These are phyloP conservation scores for Pisolithus marmoratus DNA, from an alignment of 768 basidiomycete genomes.

Conservation along the genomic window DNA sequence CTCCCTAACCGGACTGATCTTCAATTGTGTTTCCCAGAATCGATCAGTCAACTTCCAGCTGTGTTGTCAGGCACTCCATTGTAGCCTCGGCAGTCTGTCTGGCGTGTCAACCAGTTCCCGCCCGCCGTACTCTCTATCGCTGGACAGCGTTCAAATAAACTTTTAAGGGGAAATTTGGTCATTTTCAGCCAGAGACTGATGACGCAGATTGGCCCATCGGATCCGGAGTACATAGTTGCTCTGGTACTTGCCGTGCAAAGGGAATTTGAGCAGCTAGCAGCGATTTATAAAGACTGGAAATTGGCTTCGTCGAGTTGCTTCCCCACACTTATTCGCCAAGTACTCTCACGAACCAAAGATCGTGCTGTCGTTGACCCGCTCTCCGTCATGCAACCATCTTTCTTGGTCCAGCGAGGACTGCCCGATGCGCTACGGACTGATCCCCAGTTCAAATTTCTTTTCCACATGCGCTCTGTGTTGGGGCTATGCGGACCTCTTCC, in stretches of 20 bases:
- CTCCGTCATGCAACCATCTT: slow-evolving; percentile 81
- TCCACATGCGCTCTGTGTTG: slow-evolving; percentile 55
- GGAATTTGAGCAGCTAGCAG: slow-evolving; percentile 8
- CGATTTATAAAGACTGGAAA: slow-evolving; percentile 25
- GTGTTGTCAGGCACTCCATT: slow-evolving; percentile 13
- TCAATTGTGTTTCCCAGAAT: slow-evolving; percentile 7
- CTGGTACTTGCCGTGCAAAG: slow-evolving; percentile 9
- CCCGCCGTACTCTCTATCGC: slow-evolving; percentile 17
- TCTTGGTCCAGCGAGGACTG: slow-evolving; percentile 68
- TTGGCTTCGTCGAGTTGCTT: slow-evolving; percentile 26
- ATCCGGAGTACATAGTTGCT: slow-evolving; percentile 23
- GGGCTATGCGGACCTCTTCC: slow-evolving; percentile 40
- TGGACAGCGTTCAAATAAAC: slow-evolving; percentile 15
- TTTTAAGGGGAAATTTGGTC: slow-evolving; percentile 4
- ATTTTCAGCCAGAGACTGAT: slow-evolving; percentile 19
- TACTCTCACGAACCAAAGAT: slow-evolving; percentile 47
- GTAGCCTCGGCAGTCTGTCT: slow-evolving; percentile 8
- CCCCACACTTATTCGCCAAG: slow-evolving; percentile 37
- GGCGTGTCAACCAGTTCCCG: slow-evolving; percentile 1
- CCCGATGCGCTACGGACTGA: slow-evolving; percentile 66
- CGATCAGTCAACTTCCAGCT: slow-evolving; percentile 4
- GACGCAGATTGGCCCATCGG: slow-evolving; percentile 23
- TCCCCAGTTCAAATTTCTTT: slow-evolving; percentile 67
- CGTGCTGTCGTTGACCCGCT: slow-evolving; percentile 62
- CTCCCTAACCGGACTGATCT: slow-evolving; percentile 12